Conservation (phyloP, 169 alveolate genomes). For the Plasmodium relictum region DNA sequence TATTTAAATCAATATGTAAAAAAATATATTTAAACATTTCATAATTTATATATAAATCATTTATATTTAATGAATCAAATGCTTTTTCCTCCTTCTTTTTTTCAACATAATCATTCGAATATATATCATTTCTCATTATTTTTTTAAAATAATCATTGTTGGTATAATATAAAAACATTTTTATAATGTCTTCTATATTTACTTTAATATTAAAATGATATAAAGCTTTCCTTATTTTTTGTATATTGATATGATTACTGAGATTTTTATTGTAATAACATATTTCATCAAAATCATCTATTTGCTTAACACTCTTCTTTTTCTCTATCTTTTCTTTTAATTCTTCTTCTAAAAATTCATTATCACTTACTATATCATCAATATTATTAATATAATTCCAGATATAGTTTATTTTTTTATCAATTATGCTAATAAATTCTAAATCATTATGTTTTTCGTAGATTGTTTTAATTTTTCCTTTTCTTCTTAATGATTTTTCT, state of each 20-base stretch:
- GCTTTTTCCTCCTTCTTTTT: slow-evolving; percentile 15
- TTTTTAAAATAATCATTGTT: slow-evolving; percentile 46
- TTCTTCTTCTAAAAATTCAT: slow-evolving; percentile 54
- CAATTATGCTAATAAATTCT: slow-evolving; percentile 42
- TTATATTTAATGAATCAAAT: slow-evolving; percentile 40
- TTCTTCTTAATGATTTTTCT: slow-evolving; percentile 47
- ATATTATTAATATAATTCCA: slow-evolving; percentile 68
- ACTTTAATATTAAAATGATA: slow-evolving; percentile 60
- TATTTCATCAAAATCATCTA: slow-evolving; percentile 53
- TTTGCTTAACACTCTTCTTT: slow-evolving; percentile 24
- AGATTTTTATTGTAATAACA: slow-evolving; percentile 68
- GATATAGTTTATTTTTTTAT: slow-evolving; percentile 40
- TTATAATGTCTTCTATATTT: slow-evolving; percentile 52
- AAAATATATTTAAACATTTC: slow-evolving; percentile 60
- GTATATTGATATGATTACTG: slow-evolving; percentile 39
- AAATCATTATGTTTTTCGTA: slow-evolving; percentile 42
- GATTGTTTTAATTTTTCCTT: slow-evolving; percentile 63
- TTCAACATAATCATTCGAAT: slow-evolving; percentile 42
- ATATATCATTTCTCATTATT: slow-evolving; percentile 28
- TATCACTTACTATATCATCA: slow-evolving; percentile 64
- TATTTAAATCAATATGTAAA: slow-evolving; percentile 63
- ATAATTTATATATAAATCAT: slow-evolving; percentile 47
- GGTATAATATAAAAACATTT: slow-evolving; percentile 61
- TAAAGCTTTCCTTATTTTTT: slow-evolving; percentile 47
- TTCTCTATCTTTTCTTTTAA: slow-evolving; percentile 61